Conservation (phyloP, 2,329 filamentous ascomycete species). For the Cladosporium sp. region DNA sequence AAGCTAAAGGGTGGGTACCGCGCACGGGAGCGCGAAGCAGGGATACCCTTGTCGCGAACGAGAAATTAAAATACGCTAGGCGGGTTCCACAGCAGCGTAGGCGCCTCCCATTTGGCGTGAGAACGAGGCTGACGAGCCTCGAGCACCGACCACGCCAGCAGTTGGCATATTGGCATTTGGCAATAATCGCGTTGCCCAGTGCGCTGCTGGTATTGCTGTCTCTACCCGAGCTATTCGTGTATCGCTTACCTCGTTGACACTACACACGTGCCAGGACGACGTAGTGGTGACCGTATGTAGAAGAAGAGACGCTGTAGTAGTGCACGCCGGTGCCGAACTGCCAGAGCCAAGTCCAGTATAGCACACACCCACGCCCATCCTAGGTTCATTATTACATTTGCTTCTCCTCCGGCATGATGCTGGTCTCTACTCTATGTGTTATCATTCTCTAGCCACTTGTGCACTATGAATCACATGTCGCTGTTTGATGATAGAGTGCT, state of each 20-base stretch:
- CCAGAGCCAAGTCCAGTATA: not conserved
- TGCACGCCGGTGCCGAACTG: not conserved
- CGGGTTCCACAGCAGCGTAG: not conserved
- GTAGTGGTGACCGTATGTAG: not conserved
- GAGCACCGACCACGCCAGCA: not conserved
- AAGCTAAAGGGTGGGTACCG: not conserved
- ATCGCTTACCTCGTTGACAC: not conserved
- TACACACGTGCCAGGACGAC: not conserved
- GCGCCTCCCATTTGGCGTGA: not conserved
- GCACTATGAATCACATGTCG: not conserved
- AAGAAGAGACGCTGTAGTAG: not conserved
- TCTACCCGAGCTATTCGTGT: not conserved
- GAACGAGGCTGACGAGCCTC: not conserved
- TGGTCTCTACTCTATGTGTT: not conserved
- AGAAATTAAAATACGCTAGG: not conserved
- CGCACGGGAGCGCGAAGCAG: not conserved
- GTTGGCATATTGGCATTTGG: constrained; percentile 2
- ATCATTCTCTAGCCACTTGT: not conserved
- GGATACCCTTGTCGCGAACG: not conserved
- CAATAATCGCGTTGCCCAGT: constrained; percentile 3
- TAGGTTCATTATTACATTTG: not conserved
- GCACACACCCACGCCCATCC: not conserved
- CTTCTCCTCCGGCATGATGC: not conserved
- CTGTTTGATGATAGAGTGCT: not conserved
- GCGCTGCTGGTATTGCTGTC: constrained; percentile 3